Evolutionary conservation across 139 green algal genomes (phyloP).

Genomic region (Haematococcus sp.): DNA sequence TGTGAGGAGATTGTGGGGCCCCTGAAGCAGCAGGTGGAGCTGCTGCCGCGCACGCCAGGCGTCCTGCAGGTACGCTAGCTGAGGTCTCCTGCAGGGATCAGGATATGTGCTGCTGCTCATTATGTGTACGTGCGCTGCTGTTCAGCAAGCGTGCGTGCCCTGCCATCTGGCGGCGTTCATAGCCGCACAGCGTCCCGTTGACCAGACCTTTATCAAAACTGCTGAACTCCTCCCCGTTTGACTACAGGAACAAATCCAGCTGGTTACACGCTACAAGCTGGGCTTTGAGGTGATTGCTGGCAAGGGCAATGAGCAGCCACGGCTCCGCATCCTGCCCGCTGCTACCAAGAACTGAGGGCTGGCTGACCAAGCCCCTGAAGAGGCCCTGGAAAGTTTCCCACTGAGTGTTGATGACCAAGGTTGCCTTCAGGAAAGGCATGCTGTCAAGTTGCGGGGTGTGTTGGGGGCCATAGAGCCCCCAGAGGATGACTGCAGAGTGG

Average conservation of each 20-base stretch:
- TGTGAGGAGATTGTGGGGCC: conserved; percentile 57
- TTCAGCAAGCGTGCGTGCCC: background rate
- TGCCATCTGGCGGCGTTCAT: too few relatives aligned
- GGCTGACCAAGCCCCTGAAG: too few relatives aligned
- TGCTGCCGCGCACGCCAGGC: conserved; percentile 41
- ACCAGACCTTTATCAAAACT: background rate
- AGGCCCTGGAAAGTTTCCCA: too few relatives aligned
- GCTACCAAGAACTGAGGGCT: too few relatives aligned
- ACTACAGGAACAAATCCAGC: conserved; percentile 12
- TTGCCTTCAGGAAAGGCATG: too few relatives aligned
- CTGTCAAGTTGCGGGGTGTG: too few relatives aligned
- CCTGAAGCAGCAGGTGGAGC: conserved; percentile 54
- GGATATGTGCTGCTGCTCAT: background rate
- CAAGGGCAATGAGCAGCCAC: conserved; percentile 3
- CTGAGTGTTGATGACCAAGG: too few relatives aligned
- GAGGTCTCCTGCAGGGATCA: background rate
- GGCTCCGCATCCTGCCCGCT: conserved; percentile 22
- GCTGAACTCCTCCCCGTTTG: background rate
- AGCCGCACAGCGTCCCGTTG: too few relatives aligned
- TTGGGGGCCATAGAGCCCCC: too few relatives aligned
- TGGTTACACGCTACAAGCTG: conserved; percentile 24
- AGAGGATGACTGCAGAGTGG: too few relatives aligned
- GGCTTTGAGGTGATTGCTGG: conserved; percentile 17
- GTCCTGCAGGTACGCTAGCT: conserved; percentile 35
- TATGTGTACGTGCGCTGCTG: background rate